phyloP scores from a whole-genome alignment of 306 rosid genomes.

The Corylus americana region DNA sequence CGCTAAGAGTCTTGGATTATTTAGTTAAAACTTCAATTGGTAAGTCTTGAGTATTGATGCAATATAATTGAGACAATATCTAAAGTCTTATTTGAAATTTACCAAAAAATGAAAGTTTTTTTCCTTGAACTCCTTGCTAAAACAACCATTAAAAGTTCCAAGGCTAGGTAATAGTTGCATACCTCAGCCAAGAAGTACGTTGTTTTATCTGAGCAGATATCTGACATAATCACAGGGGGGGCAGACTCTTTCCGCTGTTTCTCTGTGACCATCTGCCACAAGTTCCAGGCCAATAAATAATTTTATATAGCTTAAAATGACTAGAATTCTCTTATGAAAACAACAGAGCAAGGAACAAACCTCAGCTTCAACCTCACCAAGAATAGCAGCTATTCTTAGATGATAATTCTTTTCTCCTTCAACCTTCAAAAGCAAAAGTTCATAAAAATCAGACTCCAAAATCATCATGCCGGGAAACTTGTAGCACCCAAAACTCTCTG shows the following conservation, averaged over 20 bases:
- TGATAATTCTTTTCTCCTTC: slow-evolving; percentile 89
- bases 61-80: background rate
- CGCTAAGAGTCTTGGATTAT: background rate
- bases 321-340: slow-evolving; percentile 19
- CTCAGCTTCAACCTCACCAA: slow-evolving; percentile 95
- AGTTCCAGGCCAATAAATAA: slow-evolving; percentile 33
- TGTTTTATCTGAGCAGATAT: slow-evolving; percentile 66
- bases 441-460: slow-evolving; percentile 25
- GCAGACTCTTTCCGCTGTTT: slow-evolving; percentile 98
- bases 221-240: slow-evolving; percentile 69
- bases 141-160: background rate
- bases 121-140: background rate
- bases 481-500: slow-evolving; percentile 18
- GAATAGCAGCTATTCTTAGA: slow-evolving; percentile 86
- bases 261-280: slow-evolving; percentile 84
- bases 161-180: slow-evolving; percentile 36
- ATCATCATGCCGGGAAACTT: slow-evolving; percentile 7
- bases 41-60: background rate
- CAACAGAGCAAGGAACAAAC: slow-evolving; percentile 49
- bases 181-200: slow-evolving; percentile 95
- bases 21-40: background rate
- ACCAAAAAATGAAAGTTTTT: background rate
- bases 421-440: slow-evolving; percentile 55
- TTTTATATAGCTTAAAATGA: slow-evolving; percentile 16
- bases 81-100: background rate